Conservation (phyloP, 1,139 yeast species). For the Yamadazyma membranifaciens region DNA sequence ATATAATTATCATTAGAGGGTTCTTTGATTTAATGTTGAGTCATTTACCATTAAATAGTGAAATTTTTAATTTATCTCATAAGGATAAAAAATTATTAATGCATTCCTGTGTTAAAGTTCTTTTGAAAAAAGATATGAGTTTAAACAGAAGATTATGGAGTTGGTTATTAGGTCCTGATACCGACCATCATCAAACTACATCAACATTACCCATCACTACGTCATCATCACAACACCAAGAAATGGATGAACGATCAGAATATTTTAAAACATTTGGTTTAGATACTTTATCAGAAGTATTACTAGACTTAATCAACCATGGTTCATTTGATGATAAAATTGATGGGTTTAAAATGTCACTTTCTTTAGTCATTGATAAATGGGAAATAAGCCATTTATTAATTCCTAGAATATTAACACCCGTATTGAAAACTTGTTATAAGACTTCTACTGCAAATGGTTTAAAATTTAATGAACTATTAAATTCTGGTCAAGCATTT, state of each 20-base stretch:
- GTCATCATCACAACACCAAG: neutral
- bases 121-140: conserved; percentile 86
- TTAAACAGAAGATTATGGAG: conserved; percentile 89
- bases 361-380: conserved; percentile 73
- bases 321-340: conserved; percentile 32
- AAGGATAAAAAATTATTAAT: conserved; percentile 60
- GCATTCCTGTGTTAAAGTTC: conserved; percentile 63
- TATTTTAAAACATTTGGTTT: conserved; percentile 64
- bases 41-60: conserved; percentile 63
- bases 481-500: conserved; percentile 61
- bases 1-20: conserved; percentile 81
- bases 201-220: neutral
- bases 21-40: conserved; percentile 77
- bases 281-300: conserved; percentile 47
- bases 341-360: conserved; percentile 60
- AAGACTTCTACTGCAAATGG: conserved; percentile 3
- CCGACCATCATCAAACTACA: conserved; percentile 12
- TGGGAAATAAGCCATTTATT: conserved; percentile 88
- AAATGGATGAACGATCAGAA: conserved; percentile 22
- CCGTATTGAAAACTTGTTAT: conserved; percentile 48
- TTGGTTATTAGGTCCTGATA: conserved; percentile 82
- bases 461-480: conserved; percentile 35
- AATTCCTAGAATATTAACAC: conserved; percentile 67
- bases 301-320: conserved; percentile 44
- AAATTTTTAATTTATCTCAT: conserved; percentile 50